These are phyloP conservation scores for Loxodes magnus DNA, from an alignment of 73 alveolate genomes.

Conservation along the genomic window DNA sequence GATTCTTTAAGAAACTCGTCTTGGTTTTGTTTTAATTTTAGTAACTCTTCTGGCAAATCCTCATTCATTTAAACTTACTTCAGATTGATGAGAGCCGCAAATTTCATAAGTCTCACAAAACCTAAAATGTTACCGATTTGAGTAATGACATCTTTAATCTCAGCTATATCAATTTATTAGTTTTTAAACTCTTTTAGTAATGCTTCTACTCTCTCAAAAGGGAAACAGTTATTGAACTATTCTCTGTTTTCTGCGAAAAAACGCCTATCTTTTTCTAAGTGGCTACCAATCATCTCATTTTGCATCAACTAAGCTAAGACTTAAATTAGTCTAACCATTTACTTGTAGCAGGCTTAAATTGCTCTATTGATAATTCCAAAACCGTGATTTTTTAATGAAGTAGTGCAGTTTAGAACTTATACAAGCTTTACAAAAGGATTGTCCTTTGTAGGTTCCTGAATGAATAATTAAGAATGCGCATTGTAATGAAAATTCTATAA, in stretches of 20 bases:
- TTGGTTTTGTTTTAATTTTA: constrained; percentile 63
- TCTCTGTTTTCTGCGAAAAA: constrained; percentile 81
- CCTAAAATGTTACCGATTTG: constrained; percentile 96
- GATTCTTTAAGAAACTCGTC: constrained; percentile 77
- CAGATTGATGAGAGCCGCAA: constrained; percentile 75
- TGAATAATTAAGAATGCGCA: constrained; percentile 83
- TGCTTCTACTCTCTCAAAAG: constrained; percentile 78
- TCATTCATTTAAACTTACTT: constrained; percentile 21
- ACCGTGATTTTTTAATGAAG: constrained; percentile 93
- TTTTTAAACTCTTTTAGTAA: constrained; percentile 69
- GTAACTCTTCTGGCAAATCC: constrained; percentile 44
- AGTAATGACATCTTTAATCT: constrained; percentile 78
- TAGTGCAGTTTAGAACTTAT: constrained; percentile 42
- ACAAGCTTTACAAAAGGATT: constrained; percentile 3
- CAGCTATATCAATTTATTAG: constrained; percentile 59
- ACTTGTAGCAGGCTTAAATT: constrained; percentile 82
- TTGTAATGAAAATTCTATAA: constrained; percentile 80
- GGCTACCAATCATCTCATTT: constrained; percentile 84
- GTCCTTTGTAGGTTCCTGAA: constrained; percentile 30
- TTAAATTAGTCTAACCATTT: constrained; percentile 52
- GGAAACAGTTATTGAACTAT: constrained; percentile 70
- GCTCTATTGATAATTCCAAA: constrained; percentile 88
- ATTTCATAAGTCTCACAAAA: constrained; percentile 81
- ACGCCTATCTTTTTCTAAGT: constrained; percentile 76
- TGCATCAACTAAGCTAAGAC: constrained; percentile 68